Percentiles rank a stretch among this genome's conserved stretches.
Conservation (phyloP, 1,284 basidiomycete species). For the Amylostereum areolatum region DNA sequence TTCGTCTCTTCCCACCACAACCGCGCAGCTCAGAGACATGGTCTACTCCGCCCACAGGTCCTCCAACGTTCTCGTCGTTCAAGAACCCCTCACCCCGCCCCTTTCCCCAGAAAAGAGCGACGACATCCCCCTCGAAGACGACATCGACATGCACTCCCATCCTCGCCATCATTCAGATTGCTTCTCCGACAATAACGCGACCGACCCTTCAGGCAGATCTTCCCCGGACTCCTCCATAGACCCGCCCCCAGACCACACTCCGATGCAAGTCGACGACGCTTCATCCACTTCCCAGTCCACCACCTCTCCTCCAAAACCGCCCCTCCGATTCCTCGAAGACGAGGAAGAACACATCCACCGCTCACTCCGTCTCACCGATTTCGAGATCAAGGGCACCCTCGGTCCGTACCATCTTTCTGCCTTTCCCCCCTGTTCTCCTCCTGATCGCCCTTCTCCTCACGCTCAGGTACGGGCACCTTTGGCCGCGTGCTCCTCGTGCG, state of each 20-base stretch:
- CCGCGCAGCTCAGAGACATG: constrained; percentile 17
- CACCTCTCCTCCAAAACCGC: constrained; percentile 30
- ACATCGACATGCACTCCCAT: too few relatives aligned
- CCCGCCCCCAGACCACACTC: constrained; percentile 6
- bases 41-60: constrained; percentile 21
- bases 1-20: constrained; percentile 28
- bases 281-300: constrained; percentile 6
- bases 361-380: constrained; percentile 62
- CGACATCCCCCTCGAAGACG: constrained; percentile 8
- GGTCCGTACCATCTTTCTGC: constrained; percentile 34
- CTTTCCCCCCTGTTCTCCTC: background rate
- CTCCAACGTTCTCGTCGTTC: constrained; percentile 27
- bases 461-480: constrained; percentile 91
- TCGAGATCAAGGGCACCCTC: constrained; percentile 73
- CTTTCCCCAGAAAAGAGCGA: constrained; percentile 31
- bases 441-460: background rate
- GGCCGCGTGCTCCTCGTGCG: constrained; percentile 86
- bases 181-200: too few relatives aligned
- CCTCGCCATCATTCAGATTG: too few relatives aligned
- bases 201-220: constrained; percentile 13
- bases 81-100: constrained; percentile 34
- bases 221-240: constrained; percentile 5
- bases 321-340: constrained; percentile 60
- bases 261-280: constrained; percentile 8
- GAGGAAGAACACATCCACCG: constrained; percentile 59